Evolutionary conservation across 1,284 basidiomycete genomes (phyloP).

Genomic region (Wolfiporia cocos): DNA sequence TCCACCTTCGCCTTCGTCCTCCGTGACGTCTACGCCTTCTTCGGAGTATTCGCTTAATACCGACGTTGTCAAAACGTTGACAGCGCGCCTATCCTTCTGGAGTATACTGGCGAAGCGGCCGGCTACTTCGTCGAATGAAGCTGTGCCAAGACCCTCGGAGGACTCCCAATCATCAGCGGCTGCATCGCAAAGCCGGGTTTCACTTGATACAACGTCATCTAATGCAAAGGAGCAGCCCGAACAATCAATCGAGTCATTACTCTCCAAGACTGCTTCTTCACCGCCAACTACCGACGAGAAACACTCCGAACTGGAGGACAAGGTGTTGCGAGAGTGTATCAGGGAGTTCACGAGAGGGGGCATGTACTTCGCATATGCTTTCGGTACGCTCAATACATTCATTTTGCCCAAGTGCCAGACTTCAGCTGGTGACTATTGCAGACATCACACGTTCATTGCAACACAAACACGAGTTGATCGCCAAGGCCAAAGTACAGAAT

Average conservation of each 20-base stretch:
- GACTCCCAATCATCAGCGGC: constrained; percentile 10
- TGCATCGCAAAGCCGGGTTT: constrained; percentile 29
- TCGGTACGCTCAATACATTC: constrained; percentile 40
- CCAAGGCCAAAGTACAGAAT: constrained; percentile 48
- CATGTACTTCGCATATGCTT: constrained; percentile 78
- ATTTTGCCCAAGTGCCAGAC: not conserved
- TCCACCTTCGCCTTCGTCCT: constrained; percentile 35
- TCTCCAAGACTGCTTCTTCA: constrained; percentile 51
- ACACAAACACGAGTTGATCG: constrained; percentile 64
- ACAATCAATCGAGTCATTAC: constrained; percentile 46
- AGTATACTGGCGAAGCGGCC: constrained; percentile 41
- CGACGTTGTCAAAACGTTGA: constrained; percentile 54
- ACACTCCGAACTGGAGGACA: constrained; percentile 67
- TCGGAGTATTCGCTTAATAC: constrained; percentile 42
- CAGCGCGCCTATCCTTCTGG: constrained; percentile 70
- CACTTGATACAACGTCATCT: constrained; percentile 46
- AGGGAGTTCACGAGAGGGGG: constrained; percentile 68
- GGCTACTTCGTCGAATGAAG: constrained; percentile 8
- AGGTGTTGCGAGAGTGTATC: constrained; percentile 70
- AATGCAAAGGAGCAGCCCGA: constrained; percentile 40
- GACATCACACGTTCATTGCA: constrained; percentile 77
- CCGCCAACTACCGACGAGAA: constrained; percentile 57
- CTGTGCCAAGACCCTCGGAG: constrained; percentile 1
- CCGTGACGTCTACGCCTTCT: constrained; percentile 35
- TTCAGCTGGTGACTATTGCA: constrained; percentile 21